A percentile compares a stretch with the other conserved stretches of the same genome.
Evolutionary conservation across 331 rosid genomes (phyloP).

Genomic region (Spiraea crenata): DNA sequence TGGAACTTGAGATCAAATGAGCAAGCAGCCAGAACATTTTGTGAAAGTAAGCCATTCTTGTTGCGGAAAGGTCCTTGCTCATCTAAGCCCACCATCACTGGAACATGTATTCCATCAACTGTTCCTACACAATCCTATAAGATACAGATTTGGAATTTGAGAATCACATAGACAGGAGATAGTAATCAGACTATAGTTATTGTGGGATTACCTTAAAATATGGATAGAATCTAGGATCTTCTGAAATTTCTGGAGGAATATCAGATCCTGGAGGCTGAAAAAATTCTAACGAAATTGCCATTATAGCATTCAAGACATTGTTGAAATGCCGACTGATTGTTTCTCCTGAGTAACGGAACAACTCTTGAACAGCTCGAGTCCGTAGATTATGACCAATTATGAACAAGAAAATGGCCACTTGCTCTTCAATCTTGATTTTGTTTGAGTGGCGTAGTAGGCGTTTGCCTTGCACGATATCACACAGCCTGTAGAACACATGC

Average conservation of each 20-base stretch:
- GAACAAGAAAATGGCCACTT: conserved; percentile 53
- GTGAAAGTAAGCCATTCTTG: conserved; percentile 53
- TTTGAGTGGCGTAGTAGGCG: conserved; percentile 48
- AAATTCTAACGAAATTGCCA: conserved; percentile 47
- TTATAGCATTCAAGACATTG: conserved; percentile 44
- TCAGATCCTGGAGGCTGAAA: conserved; percentile 42
- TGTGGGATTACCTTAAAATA: conserved; percentile 40
- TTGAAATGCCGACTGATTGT: conserved; percentile 52
- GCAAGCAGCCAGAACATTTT: conserved; percentile 49
- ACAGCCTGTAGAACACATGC: conserved; percentile 46
- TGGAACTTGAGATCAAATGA: conserved; percentile 62
- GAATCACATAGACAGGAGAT: neutral
- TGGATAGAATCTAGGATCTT: conserved; percentile 56
- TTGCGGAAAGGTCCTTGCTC: conserved; percentile 61
- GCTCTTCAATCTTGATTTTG: conserved; percentile 54
- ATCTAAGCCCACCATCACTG: conserved; percentile 54
- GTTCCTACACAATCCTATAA: conserved; percentile 51
- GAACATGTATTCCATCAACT: conserved; percentile 49
- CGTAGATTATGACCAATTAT: conserved; percentile 52
- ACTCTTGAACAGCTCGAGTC: conserved; percentile 51
- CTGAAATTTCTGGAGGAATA: conserved; percentile 36
- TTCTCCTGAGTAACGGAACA: conserved; percentile 52
- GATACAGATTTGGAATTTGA: neutral
- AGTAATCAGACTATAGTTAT: neutral
- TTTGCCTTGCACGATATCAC: conserved; percentile 49